Evolutionary conservation across 768 basidiomycete genomes (phyloP).

Genomic region (Suillus alpinus): DNA sequence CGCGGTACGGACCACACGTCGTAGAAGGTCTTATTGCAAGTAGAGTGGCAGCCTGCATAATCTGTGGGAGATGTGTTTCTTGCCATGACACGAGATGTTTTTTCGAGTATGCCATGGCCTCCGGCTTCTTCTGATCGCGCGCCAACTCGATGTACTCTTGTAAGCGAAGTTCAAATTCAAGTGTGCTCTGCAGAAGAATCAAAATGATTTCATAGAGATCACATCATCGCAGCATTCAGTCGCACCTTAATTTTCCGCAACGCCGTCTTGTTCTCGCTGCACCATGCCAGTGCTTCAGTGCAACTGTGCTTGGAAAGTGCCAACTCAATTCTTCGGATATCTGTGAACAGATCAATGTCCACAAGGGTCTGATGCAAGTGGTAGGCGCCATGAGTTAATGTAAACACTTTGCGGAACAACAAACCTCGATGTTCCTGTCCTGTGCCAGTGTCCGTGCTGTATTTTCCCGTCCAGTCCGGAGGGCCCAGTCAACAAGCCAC

Average conservation of each 20-base stretch:
- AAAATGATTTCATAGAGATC: conserved; percentile 15
- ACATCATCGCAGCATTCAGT: conserved; percentile 9
- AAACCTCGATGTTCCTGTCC: conserved; percentile 77
- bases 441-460: conserved; percentile 76
- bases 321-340: conserved; percentile 82
- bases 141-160: conserved; percentile 96
- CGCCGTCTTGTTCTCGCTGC: conserved; percentile 91
- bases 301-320: conserved; percentile 76
- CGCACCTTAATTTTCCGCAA: conserved; percentile 86
- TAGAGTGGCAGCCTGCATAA: conserved; percentile 72
- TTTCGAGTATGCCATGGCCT: conserved; percentile 82
- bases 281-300: conserved; percentile 91
- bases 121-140: conserved; percentile 56
- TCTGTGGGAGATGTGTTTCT: conserved; percentile 74
- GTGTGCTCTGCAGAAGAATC: conserved; percentile 62
- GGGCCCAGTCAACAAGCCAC: conserved; percentile 91
- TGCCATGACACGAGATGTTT: conserved; percentile 83
- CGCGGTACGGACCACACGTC: conserved; percentile 77
- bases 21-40: conserved; percentile 75
- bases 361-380: conserved; percentile 61
- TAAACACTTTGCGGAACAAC: conserved; percentile 18
- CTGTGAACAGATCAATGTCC: conserved; percentile 88
- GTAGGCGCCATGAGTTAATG: not conserved
- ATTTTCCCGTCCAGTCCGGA: conserved; percentile 74
- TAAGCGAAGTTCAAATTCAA: conserved; percentile 93